Percentiles rank a stretch among this genome's conserved stretches.
Conservation (phyloP, 1,284 basidiomycete species). For the Ustilago bromivora region DNA sequence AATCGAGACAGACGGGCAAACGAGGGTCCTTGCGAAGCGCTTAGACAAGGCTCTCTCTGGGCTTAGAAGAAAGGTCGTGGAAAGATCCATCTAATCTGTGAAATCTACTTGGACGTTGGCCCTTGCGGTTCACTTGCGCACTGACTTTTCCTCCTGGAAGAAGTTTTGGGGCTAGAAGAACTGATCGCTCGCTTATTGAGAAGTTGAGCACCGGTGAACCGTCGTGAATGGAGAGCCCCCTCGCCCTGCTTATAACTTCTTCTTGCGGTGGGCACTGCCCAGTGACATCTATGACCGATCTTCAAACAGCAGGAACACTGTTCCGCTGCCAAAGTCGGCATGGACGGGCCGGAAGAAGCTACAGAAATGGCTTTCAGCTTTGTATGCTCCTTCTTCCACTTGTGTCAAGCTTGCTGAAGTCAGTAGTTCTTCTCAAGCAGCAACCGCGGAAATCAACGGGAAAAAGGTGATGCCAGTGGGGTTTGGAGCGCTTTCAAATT, state of each 20-base stretch:
- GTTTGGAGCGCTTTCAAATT: constrained; percentile 2
- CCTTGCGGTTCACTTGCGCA: not conserved
- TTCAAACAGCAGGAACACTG: not conserved
- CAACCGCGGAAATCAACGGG: constrained; percentile 12
- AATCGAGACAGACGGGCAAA: constrained; percentile 13
- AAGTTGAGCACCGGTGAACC: not conserved
- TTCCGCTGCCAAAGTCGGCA: not conserved
- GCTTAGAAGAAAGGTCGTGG: not conserved
- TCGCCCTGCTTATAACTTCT: not conserved
- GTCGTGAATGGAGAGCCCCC: not conserved
- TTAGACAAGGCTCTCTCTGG: not conserved
- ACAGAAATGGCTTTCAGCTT: not conserved
- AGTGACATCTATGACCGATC: not conserved
- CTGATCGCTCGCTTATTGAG: not conserved
- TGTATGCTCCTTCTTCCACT: not conserved
- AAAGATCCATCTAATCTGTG: constrained; percentile 1
- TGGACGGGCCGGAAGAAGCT: not conserved
- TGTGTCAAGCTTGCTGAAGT: constrained; percentile 1
- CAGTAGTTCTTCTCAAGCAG: not conserved
- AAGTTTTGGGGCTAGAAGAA: constrained; percentile 3
- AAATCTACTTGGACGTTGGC: not conserved
- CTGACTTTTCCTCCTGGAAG: not conserved
- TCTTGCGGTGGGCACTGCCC: not conserved
- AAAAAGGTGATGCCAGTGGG: not conserved
- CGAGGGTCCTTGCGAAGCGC: constrained; percentile 26